Conservation (phyloP, 805 yeast species). For the Torulaspora quercuum region DNA sequence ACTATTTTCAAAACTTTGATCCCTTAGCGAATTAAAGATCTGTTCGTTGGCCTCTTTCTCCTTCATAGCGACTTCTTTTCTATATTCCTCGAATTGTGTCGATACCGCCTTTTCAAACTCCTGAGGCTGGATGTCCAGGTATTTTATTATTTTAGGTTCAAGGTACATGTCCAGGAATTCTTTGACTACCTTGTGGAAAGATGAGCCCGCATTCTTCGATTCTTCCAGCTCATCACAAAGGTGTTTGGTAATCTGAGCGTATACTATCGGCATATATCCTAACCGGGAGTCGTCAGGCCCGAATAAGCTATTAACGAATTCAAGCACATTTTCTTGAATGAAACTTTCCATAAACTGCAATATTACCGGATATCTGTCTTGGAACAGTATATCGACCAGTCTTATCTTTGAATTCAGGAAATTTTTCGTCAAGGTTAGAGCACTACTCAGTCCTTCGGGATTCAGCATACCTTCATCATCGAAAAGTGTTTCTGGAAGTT, state of each 20-base stretch:
- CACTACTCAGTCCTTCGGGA: constrained; percentile 22
- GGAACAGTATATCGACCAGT: constrained; percentile 40
- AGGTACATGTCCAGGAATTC: constrained; percentile 40
- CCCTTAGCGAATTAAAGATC: constrained; percentile 41
- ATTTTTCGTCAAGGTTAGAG: constrained; percentile 28
- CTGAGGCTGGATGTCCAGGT: constrained; percentile 33
- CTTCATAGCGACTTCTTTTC: constrained; percentile 27
- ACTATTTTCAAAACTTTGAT: constrained; percentile 33
- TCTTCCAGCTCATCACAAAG: constrained; percentile 39
- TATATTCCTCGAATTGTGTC: constrained; percentile 28
- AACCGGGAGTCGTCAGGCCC: constrained; percentile 23
- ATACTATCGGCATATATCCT: constrained; percentile 35
- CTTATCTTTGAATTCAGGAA: constrained; percentile 38
- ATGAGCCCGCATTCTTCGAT: constrained; percentile 39
- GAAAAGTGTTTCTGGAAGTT: constrained; percentile 30
- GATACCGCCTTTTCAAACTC: constrained; percentile 33
- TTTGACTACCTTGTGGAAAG: constrained; percentile 29
- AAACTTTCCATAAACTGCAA: constrained; percentile 39
- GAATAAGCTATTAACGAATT: constrained; percentile 29
- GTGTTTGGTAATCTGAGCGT: constrained; percentile 27
- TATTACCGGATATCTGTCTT: constrained; percentile 40
- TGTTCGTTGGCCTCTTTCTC: constrained; percentile 43
- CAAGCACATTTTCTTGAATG: constrained; percentile 38
- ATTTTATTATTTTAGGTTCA: constrained; percentile 37
- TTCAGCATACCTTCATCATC: constrained; percentile 25